A percentile compares a stretch with the other conserved stretches of the same genome.
Evolutionary conservation across 768 basidiomycete genomes (phyloP).

Genomic region (Antrodiella citrinella): DNA sequence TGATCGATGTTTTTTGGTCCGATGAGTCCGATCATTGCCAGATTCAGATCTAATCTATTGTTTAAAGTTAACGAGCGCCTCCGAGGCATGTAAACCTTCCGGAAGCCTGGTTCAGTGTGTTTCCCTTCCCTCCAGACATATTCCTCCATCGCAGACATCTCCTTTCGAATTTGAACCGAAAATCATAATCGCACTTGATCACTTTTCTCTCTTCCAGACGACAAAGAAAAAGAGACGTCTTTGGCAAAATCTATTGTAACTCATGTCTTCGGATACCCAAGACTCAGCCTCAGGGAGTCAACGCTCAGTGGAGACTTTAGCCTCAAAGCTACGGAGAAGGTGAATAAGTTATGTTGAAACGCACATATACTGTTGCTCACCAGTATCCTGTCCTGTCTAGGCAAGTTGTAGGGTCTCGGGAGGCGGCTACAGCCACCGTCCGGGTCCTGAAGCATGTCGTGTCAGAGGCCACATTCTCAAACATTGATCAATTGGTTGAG

Average conservation of each 20-base stretch:
- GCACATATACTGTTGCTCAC: constrained; percentile 6
- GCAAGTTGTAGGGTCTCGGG: constrained; percentile 85
- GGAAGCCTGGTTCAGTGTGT: too few species aligned
- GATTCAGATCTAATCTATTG: too few species aligned
- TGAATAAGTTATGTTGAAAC: constrained; percentile 29
- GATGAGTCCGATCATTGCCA: too few species aligned
- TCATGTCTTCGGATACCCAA: constrained; percentile 36
- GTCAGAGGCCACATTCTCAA: constrained; percentile 76
- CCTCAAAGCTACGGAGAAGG: constrained; percentile 65
- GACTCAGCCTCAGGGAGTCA: constrained; percentile 31
- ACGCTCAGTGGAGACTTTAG: constrained; percentile 60
- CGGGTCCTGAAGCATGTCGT: constrained; percentile 86
- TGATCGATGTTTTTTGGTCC: too few species aligned
- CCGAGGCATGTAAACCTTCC: too few species aligned
- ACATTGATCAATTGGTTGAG: constrained; percentile 76
- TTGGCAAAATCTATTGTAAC: too few species aligned
- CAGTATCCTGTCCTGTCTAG: constrained; percentile 32
- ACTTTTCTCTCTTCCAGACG: too few species aligned
- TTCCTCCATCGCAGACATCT: too few species aligned
- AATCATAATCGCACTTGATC: too few species aligned
- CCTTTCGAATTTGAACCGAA: too few species aligned
- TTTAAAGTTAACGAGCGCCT: too few species aligned
- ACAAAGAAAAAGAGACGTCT: background rate
- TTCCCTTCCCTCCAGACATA: too few species aligned
- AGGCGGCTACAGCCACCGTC: constrained; percentile 84